Base-by-base conservation (phyloP, 176 grass and related monocot genomes). In the Oryza nivara region DNA sequence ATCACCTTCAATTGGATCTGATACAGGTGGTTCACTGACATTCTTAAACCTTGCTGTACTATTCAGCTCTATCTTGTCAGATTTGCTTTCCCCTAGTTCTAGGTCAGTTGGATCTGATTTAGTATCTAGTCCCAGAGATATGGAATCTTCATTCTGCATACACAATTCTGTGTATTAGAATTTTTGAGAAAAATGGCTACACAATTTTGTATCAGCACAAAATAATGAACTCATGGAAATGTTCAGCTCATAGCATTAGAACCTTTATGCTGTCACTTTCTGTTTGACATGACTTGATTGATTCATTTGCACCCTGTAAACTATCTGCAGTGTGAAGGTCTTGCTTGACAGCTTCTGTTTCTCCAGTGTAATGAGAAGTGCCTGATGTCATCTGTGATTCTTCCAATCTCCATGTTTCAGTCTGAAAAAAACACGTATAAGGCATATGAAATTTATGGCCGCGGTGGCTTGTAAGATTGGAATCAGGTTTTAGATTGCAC, bases 71-170 rank as follows among this genome's bases (percentile, higher is more conserved):
- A 78, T 65, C 19, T 36, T 84, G 17, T 74, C 77, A 65, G 7
- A 79, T 65, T 87, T 46, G 48, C 63, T 40, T 76, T 79, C 78
- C 40, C 46, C 71, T 77, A 73, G 73, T 75, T 2, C 58, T 63
- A 67, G 74, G 65, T 83, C 78, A 45, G 36, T 65, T 72, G 16
- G 26, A 56, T 88, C 75, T 82, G 74, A 77, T 72, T 81, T 82
- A 48, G 52, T 44, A 40, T 91, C 63, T 66, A 79, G 15, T 73
- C 76, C 70, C 47, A 82, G 81, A 32, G 90, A 79, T 16, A 65
- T 17, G 2, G 67, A 87, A 83, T 36, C 30, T 86, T 89, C 45
- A 61, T 65, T 68, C 84, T 93, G 89, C 38, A 84, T 47, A 77
- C 22, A 34, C 49, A 81, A 32, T 32, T 32, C 30, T 32, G 30